Evolutionary conservation across 345 rosid genomes (phyloP), one percentile per base, ranked within the genome.

Genomic region (Cardamine resedifolia): DNA sequence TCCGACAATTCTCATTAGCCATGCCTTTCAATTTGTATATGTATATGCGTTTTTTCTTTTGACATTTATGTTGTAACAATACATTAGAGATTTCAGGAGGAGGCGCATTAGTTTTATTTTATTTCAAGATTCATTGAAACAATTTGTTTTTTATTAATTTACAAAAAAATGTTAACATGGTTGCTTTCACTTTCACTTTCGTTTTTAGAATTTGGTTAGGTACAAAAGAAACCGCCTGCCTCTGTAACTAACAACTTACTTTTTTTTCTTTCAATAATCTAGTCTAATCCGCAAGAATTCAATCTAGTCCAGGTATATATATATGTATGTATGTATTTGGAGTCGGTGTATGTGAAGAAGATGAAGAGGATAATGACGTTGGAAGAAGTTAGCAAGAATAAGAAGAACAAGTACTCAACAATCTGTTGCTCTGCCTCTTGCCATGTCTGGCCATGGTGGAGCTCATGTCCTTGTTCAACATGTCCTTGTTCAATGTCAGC

Each of bases 1-100:
- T 45, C 95, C 0, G 91, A 87, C 30, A 85, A 71, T 68, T 48
- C 83, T 0, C 96, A 87, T 39, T 74, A 74, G 73, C 56, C 31
- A 19, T 20, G 19, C 28, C 14, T 64, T 19, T 30, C 7, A 47
- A 19, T 10, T 24, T 30, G 28, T 45, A 45, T 28, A 60, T 59
- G 4, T 41, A 7, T 51, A 21, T 6, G 30, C 64, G 49, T 60
- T 39, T 39, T n/a, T n/a, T n/a, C n/a, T 36, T 49, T 59, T 16
- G 59, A n/a, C 34, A 19, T n/a, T 19, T 18, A n/a, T 71, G 61
- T 59, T 59, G 74, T 49, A 59, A 70, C 58, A 70, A 11, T 70
- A 23, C 23, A 33, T 3, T 26, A 44, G 50, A 55, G 55, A 14
- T 56, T 43, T 62, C 55, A n/a, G n/a, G n/a, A 26, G 71, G 38